Percentiles rank a stretch among this genome's conserved stretches.
Conservation (phyloP, 1,284 basidiomycete species). For the Pterulicium gracile region DNA sequence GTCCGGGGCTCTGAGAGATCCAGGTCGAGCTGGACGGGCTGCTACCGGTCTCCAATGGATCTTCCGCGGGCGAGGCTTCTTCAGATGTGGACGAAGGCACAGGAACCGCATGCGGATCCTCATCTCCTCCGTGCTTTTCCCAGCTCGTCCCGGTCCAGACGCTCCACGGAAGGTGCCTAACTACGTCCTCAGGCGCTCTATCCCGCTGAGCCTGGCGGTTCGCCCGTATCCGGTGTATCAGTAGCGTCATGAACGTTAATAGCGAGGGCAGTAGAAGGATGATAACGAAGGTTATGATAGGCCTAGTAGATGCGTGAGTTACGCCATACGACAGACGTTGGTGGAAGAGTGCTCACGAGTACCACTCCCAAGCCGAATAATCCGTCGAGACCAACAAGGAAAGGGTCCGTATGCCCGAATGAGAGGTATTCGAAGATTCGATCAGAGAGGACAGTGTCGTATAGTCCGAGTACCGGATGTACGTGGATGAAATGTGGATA, state of each 20-base stretch:
- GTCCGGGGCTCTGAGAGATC: slow-evolving; percentile 29
- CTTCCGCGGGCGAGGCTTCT: no score
- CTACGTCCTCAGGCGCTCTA: slow-evolving; percentile 69
- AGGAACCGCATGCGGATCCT: slow-evolving; percentile 20
- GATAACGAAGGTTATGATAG: slow-evolving; percentile 69
- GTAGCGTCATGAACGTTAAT: slow-evolving; percentile 70
- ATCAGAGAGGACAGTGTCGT: slow-evolving; percentile 47
- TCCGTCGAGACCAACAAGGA: slow-evolving; percentile 70
- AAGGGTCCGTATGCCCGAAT: slow-evolving; percentile 59
- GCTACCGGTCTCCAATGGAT: slow-evolving; percentile 7
- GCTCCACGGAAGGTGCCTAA: slow-evolving; percentile 65
- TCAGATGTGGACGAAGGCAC: slow-evolving; percentile 19
- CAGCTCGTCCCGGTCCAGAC: slow-evolving; percentile 71
- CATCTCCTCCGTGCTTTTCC: slow-evolving; percentile 56
- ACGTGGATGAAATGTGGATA: slow-evolving; percentile 60
- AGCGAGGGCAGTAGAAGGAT: slow-evolving; percentile 74
- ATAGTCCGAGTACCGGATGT: slow-evolving; percentile 66
- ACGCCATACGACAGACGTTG: slow-evolving; percentile 5
- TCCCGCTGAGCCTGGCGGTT: slow-evolving; percentile 69
- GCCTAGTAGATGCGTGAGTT: slow-evolving; percentile 29
- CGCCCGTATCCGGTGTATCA: slow-evolving; percentile 70
- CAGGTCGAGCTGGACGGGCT: slow-evolving; percentile 11
- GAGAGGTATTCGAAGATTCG: slow-evolving; percentile 60
- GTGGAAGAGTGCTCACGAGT: slow-evolving; percentile 46
- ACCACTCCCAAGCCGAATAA: slow-evolving; percentile 77